Evolutionary conservation across 257 asterid species (phyloP).

Genomic region (Primulina eburnea): DNA sequence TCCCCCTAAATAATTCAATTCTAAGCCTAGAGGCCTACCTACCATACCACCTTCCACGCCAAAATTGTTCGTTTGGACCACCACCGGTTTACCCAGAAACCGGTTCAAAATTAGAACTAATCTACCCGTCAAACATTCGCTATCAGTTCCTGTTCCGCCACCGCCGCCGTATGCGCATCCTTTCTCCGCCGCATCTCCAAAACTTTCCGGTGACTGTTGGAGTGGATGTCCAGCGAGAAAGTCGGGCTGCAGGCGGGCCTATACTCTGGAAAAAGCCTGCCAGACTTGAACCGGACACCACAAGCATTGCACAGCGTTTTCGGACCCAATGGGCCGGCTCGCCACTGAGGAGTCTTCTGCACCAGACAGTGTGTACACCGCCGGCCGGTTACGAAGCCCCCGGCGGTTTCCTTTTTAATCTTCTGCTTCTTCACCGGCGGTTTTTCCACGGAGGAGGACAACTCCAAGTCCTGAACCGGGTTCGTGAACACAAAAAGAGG

Average conservation of each 20-base stretch:
- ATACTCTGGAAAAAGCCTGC: slow-evolving; percentile 75
- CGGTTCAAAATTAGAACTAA: slow-evolving; percentile 18
- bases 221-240: slow-evolving; percentile 56
- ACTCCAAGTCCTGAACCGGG: slow-evolving; percentile 38
- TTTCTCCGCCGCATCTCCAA: slow-evolving; percentile 76
- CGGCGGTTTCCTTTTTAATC: slow-evolving; percentile 37
- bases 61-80: slow-evolving; percentile 39
- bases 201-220: slow-evolving; percentile 80
- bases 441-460: slow-evolving; percentile 38
- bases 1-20: slow-evolving; percentile 36
- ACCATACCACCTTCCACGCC: slow-evolving; percentile 39
- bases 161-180: slow-evolving; percentile 31
- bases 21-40: slow-evolving; percentile 28
- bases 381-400: slow-evolving; percentile 47
- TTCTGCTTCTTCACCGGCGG: slow-evolving; percentile 56
- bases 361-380: slow-evolving; percentile 75
- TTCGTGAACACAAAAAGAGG: slow-evolving; percentile 26
- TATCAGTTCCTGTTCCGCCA: slow-evolving; percentile 32
- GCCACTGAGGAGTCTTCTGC: slow-evolving; percentile 85
- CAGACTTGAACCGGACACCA: slow-evolving; percentile 87
- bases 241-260: slow-evolving; percentile 90
- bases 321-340: slow-evolving; percentile 81
- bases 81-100: slow-evolving; percentile 24
- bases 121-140: slow-evolving; percentile 32
- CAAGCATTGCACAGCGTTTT: slow-evolving; percentile 81